These are phyloP conservation scores for Berkeleyomyces rouxiae DNA, from an alignment of 2,329 filamentous ascomycete species.

Conservation along the genomic window DNA sequence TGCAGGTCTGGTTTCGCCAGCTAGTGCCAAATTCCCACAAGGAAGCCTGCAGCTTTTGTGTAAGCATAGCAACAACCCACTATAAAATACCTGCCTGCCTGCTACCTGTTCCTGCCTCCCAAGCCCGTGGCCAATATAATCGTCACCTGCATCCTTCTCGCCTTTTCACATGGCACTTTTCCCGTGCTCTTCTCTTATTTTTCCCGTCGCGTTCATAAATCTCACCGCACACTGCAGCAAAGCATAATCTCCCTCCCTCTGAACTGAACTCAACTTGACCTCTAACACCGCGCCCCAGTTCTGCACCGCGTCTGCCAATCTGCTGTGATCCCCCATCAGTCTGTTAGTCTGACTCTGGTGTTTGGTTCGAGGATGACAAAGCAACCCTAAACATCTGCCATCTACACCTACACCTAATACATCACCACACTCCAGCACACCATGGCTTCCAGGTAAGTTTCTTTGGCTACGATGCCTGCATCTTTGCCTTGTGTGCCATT, in stretches of 20 bases:
- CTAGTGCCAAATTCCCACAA: neutral
- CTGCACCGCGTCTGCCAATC: no score
- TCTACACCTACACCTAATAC: constrained; percentile 15
- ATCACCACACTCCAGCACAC: constrained; percentile 21
- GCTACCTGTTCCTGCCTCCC: neutral
- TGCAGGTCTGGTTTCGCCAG: neutral
- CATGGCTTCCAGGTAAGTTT: constrained; percentile 38
- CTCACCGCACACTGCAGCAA: neutral
- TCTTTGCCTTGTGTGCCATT: neutral
- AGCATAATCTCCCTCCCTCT: neutral
- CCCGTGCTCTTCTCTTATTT: neutral
- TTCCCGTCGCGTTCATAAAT: neutral
- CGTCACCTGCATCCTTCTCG: neutral
- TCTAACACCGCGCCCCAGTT: neutral
- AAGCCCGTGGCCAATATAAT: neutral
- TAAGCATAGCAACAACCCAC: constrained; percentile 7
- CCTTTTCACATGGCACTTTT: neutral
- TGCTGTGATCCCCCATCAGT: no score
- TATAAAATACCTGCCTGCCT: neutral
- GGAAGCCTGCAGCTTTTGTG: constrained; percentile 9
- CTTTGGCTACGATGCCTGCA: constrained; percentile 14
- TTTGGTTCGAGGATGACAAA: constrained; percentile 11
- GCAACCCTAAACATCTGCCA: constrained; percentile 9
- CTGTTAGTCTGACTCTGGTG: no score
- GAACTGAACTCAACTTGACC: neutral